Conservation (phyloP, 2,329 filamentous ascomycete genomes). For the Colletotrichum lupini region DNA sequence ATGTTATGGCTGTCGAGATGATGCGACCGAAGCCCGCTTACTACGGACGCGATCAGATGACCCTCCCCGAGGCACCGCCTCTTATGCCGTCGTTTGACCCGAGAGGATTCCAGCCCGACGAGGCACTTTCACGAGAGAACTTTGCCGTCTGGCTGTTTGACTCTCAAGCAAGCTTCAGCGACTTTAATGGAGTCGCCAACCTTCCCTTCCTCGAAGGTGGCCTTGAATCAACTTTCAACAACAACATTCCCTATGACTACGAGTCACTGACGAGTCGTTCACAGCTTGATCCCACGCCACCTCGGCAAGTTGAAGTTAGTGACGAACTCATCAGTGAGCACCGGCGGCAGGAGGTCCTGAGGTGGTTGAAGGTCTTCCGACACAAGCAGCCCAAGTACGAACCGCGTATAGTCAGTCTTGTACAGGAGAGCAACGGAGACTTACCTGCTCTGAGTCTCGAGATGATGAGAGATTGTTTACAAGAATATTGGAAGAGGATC, state of each 20-base stretch:
- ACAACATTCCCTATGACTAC: slow-evolving; percentile 62
- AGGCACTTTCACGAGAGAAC: slow-evolving; percentile 52
- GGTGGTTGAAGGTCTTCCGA: slow-evolving; percentile 55
- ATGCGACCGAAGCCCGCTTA: slow-evolving; percentile 52
- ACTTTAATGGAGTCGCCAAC: slow-evolving; percentile 53
- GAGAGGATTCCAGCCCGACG: slow-evolving; percentile 48
- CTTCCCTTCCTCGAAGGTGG: slow-evolving; percentile 61
- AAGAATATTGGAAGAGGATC: slow-evolving; percentile 89
- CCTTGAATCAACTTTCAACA: slow-evolving; percentile 63
- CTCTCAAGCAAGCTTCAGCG: slow-evolving; percentile 52
- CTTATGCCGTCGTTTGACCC: slow-evolving; percentile 46
- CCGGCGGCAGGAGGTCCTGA: slow-evolving; percentile 57
- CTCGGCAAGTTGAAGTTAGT: slow-evolving; percentile 50
- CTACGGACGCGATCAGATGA: slow-evolving; percentile 45
- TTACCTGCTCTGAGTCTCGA: slow-evolving; percentile 71
- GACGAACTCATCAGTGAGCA: slow-evolving; percentile 58
- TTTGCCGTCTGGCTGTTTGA: slow-evolving; percentile 66
- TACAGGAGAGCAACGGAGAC: slow-evolving; percentile 55
- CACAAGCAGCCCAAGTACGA: slow-evolving; percentile 56
- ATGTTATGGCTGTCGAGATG: slow-evolving; percentile 47
- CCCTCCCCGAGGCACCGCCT: slow-evolving; percentile 45
- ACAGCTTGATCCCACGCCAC: slow-evolving; percentile 56
- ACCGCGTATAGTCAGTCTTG: slow-evolving; percentile 34
- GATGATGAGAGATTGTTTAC: slow-evolving; percentile 86
- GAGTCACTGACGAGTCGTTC: slow-evolving; percentile 61